Evolutionary conservation across 2,329 filamentous ascomycete genomes (phyloP), one percentile per base, ranked within the genome.

Genomic region (Xylariaceae sp.): DNA sequence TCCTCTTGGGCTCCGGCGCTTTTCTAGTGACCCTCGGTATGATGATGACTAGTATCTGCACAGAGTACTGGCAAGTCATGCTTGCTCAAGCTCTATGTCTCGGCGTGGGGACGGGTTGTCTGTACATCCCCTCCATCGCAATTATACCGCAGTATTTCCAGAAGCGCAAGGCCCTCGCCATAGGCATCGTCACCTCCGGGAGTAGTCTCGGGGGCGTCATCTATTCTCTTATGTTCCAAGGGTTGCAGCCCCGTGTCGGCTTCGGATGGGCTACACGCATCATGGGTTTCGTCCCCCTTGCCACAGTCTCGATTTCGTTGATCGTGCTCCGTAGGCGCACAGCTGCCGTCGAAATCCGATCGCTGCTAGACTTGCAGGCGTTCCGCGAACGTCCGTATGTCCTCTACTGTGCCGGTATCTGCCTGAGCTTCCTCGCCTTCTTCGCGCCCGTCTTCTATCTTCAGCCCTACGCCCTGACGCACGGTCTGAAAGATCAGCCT

Each of bases 381-480:
- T 70, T 73, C 48, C 63, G 61, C 18, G 68, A 72, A 43, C 54
- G 44, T 0, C 65, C 72, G 0, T 77, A 75, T 21, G 53, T 72
- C 3, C 52, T 74, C 18, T 73, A 69, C 57, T 70, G 67, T 52
- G 41, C 69, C 0, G 69, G 64, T 26, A 67, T 72, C 47, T 71
- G 69, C 62, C 67, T 75, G 56, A 71, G 66, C 59, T 70, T 72
- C 60, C 43, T 75, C 40, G 65, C 60, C 45, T 70, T 74, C 64
- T 75, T 70, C 65, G 70, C 77, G 41, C 77, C 76, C 1, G 74
- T 77, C 48, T 81, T 77, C 65, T 81, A 79, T 56, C 68, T 80
- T 32, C 73, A 77, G 50, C 69, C 68, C 1, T 81, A 77, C 45
- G 75, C 78, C 2, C 63, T 74, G 2, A 64, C 67, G n/a, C 62